Evolutionary conservation across 2,329 filamentous ascomycete species (phyloP).

Genomic region (Nemania abortiva): DNA sequence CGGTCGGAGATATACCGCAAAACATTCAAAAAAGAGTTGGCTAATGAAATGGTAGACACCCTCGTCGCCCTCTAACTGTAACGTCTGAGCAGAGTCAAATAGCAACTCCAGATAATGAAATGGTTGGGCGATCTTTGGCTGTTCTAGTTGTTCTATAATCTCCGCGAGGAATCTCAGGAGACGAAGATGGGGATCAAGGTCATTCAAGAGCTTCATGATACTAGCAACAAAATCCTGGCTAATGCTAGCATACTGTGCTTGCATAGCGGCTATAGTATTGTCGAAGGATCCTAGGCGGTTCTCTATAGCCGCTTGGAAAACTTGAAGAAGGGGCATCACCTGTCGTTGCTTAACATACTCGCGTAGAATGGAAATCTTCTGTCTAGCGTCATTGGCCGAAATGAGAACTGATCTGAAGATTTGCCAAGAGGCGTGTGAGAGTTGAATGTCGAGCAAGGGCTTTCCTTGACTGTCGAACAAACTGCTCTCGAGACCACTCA

Average conservation of each 20-base stretch:
- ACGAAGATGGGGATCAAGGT: constrained; percentile 65
- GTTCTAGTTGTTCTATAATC: constrained; percentile 70
- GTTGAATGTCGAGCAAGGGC: constrained; percentile 58
- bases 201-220: constrained; percentile 70
- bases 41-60: constrained; percentile 72
- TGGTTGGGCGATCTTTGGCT: constrained; percentile 62
- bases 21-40: constrained; percentile 81
- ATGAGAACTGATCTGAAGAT: constrained; percentile 62
- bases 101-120: constrained; percentile 85
- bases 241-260: constrained; percentile 70
- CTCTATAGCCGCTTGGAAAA: constrained; percentile 74
- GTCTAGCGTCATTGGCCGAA: constrained; percentile 61
- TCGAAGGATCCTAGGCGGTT: constrained; percentile 71
- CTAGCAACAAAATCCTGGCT: constrained; percentile 71
- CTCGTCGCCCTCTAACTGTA: constrained; percentile 76
- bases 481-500: constrained; percentile 80
- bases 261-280: constrained; percentile 66
- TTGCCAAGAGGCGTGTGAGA: constrained; percentile 63
- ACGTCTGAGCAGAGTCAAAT: constrained; percentile 75
- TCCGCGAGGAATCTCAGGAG: constrained; percentile 71
- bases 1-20: constrained; percentile 83
- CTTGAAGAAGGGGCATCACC: constrained; percentile 72
- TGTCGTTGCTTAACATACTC: constrained; percentile 59
- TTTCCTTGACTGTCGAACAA: constrained; percentile 68
- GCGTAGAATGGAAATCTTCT: constrained; percentile 60